Base-by-base conservation (phyloP, 192 early-diverging fungal genomes). In the Chytriomyces sp. region DNA sequence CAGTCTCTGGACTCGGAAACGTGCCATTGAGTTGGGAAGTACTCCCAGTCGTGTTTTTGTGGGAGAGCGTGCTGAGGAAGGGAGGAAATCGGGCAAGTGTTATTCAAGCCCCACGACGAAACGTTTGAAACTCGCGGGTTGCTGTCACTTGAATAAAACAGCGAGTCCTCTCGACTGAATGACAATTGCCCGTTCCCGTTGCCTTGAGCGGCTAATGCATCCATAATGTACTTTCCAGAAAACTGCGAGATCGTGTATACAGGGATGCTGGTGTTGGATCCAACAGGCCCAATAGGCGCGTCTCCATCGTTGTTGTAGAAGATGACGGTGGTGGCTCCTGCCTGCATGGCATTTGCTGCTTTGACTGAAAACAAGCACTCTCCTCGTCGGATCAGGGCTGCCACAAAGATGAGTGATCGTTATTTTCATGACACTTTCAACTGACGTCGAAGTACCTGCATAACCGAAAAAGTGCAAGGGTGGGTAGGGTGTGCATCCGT, bases 371-470 rank as follows among this genome's bases (percentile, higher is more conserved):
- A 7, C 60, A 62, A 69, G 80, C 82, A 0, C 45, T 92, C 87
- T 35, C 35, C 35, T 35, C 35, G 35, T 35, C 35, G 35, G 83
- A 95, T 96, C 18, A 94, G 94, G 44, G 84, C 85, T 18, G 91
- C 85, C 61, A 88, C 82, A 13, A 95, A 88, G 45, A 90, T 67
- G 18, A 81, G 64, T 7, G 84, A 20, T 16, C 89, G 82, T 7
- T 80, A 80, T 28, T 59, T 59, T 11, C 81, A 61, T 20, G 92
- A 71, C 11, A 67, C 46, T 89, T 87, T 0, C 90, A 84, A 9
- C 86, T 79, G 3, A 89, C 83, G 23, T 87, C 73, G 16, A 89
- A 84, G 49, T 87, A 84, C 48, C 92, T 90, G 68, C 78, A 97
- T 79, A 8, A 90, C 95, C 69, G 90, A 85, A 61, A 93, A 35